Evolutionary conservation across 2,329 filamentous ascomycete genomes (phyloP), one percentile per base, ranked within the genome.

Genomic region (Aureobasidium sp.): DNA sequence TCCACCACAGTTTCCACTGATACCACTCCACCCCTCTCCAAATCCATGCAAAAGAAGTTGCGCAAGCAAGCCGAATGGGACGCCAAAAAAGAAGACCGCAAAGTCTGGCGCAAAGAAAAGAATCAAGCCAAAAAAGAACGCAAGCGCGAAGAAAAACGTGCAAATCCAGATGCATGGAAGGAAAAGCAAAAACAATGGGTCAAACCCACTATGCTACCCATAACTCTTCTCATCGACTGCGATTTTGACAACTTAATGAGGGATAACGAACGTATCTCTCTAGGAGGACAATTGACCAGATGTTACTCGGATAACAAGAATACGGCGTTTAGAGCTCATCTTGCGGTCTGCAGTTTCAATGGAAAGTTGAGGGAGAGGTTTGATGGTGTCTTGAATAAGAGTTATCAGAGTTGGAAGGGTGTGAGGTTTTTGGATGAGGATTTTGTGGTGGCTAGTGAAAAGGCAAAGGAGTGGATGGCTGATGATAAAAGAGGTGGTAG

Each of bases 171-270:
- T 61, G 66, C 69, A 54, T 57, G 39, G 37, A 47, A 53, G 51
- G 45, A 59, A 25, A 55, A 45, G 21, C 55, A 55, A 16, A 58
- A 48, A 8, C 36, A 54, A 42, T 66, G 68, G 44, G 67, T 66
- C 59, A 73, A 68, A 25, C 75, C 80, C 3, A 77, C 79, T 51
- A 82, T 85, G 61, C 81, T 95, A 0, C 91, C 92, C 1, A 77
- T 97, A 27, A 84, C 90, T 0, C 78, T 99, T 66, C 80, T 99
- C 63, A 78, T 99, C 65, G 94, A 99, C 77, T 97, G 93, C 75
- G 86, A 89, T 66, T 99, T 95, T 72, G 92, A 99, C 73, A 80
- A 89, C 45, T 83, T 92, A 70, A 99, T 99, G 94, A 81, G 81
- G 55, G 89, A 93, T 41, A 88, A 89, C 67, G 94, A 99, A 75